These are phyloP conservation scores for Eucalyptus cloeziana DNA, from an alignment of 345 rosid genomes.

Conservation along the genomic window DNA sequence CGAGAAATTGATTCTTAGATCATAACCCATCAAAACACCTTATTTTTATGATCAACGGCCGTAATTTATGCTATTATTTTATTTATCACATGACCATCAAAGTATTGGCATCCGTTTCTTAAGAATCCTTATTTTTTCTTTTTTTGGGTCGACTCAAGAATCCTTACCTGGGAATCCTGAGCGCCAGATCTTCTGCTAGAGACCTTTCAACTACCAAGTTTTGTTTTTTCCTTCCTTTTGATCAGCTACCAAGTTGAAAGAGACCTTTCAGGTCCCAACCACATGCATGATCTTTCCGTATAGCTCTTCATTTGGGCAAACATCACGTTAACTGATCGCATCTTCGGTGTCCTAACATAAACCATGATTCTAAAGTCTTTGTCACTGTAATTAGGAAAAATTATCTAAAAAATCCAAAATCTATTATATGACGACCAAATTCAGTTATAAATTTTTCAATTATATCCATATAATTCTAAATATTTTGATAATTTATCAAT, in stretches of 20 bases:
- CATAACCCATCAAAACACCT: not conserved
- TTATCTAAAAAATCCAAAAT: too few relatives aligned
- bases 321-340: not conserved
- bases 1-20: too few relatives aligned
- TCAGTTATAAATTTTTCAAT: fast-evolving
- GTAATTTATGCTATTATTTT: too few relatives aligned
- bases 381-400: too few relatives aligned
- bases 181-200: not conserved
- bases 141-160: too few relatives aligned
- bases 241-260: not conserved
- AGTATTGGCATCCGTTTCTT: too few relatives aligned
- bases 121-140: too few relatives aligned
- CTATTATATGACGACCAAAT: too few relatives aligned
- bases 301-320: not conserved
- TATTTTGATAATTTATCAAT: too few relatives aligned
- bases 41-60: not conserved
- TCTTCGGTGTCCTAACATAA: not conserved
- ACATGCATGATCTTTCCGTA: not conserved
- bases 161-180: not conserved
- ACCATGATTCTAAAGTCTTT: not conserved
- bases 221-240: too few relatives aligned
- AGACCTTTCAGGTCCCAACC: not conserved
- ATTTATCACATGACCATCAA: too few relatives aligned
- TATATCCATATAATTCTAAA: too few relatives aligned
- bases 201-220: not conserved